Percentiles rank a stretch among this genome's conserved stretches.
phyloP scores from a whole-genome alignment of 495 filamentous ascomycete species.

The Penicillium egyptiacum region DNA sequence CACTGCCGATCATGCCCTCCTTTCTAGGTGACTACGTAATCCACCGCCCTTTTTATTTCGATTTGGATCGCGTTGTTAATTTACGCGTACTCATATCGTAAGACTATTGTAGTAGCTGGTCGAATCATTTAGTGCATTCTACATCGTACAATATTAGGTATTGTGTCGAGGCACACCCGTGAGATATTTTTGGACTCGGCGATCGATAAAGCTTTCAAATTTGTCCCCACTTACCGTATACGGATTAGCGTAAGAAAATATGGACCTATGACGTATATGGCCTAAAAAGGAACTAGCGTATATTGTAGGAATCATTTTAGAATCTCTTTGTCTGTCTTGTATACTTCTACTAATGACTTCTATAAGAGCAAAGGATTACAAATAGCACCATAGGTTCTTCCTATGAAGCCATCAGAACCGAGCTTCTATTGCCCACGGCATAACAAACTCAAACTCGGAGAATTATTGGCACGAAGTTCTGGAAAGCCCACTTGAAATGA shows the following conservation, averaged over 20 bases:
- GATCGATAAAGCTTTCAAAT: not conserved
- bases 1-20: constrained; percentile 12
- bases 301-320: not conserved
- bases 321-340: not conserved
- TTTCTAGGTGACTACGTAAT: constrained; percentile 3
- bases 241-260: not conserved
- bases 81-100: not conserved
- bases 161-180: not conserved
- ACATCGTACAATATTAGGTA: not conserved
- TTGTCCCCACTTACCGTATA: not conserved
- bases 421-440: not conserved
- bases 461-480: not conserved
- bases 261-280: not conserved
- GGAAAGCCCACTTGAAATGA: not conserved
- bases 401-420: too few relatives aligned
- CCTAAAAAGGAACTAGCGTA: not conserved
- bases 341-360: not conserved
- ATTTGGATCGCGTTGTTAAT: not conserved
- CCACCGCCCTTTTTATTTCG: not conserved
- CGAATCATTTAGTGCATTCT: not conserved
- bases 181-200: constrained; percentile 6
- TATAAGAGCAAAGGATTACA: not conserved
- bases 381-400: not conserved
- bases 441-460: not conserved
- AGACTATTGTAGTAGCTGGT: not conserved